phyloP scores from a whole-genome alignment of 441 rosid species.

The Macaranga tanarius region DNA sequence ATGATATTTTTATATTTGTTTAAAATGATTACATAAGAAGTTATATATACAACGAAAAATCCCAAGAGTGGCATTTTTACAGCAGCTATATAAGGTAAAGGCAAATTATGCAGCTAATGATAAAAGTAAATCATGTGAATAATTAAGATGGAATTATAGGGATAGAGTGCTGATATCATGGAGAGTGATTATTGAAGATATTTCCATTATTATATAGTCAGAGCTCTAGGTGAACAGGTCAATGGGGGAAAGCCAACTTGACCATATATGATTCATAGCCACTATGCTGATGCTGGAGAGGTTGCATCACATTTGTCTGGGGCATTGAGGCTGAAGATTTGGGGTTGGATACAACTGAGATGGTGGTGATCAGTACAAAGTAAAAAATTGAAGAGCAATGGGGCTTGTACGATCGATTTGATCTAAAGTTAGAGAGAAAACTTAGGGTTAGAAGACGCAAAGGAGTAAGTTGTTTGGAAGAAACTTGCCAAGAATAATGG shows the following conservation, averaged over 20 bases:
- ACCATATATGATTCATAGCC: conserved; percentile 77
- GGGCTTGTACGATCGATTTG: conserved; percentile 80
- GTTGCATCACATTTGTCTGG: conserved; percentile 66
- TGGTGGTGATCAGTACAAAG: conserved; percentile 74
- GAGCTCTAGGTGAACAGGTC: conserved; percentile 57
- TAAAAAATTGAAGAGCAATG: conserved; percentile 78
- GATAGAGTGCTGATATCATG: too few relatives aligned
- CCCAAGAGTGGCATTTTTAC: too few relatives aligned
- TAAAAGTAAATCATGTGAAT: too few relatives aligned
- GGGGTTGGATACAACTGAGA: conserved; percentile 65
- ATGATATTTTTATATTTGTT: too few relatives aligned
- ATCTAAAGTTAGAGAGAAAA: conserved; percentile 64
- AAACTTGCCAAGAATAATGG: conserved; percentile 74
- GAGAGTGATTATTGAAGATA: too few relatives aligned
- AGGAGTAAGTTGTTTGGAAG: conserved; percentile 72
- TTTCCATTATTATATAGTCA: too few relatives aligned
- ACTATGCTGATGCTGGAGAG: conserved; percentile 73
- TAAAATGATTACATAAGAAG: too few relatives aligned
- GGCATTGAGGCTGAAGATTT: conserved; percentile 62
- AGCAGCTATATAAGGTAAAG: too few relatives aligned
- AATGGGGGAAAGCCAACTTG: conserved; percentile 60
- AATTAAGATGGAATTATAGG: too few relatives aligned
- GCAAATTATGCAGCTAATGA: too few relatives aligned
- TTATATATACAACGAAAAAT: too few relatives aligned
- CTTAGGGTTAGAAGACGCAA: conserved; percentile 61